A percentile compares a stretch with the other conserved stretches of the same genome.
Conservation (phyloP, 2,329 filamentous ascomycete genomes). For the Hypomyces rosellus region DNA sequence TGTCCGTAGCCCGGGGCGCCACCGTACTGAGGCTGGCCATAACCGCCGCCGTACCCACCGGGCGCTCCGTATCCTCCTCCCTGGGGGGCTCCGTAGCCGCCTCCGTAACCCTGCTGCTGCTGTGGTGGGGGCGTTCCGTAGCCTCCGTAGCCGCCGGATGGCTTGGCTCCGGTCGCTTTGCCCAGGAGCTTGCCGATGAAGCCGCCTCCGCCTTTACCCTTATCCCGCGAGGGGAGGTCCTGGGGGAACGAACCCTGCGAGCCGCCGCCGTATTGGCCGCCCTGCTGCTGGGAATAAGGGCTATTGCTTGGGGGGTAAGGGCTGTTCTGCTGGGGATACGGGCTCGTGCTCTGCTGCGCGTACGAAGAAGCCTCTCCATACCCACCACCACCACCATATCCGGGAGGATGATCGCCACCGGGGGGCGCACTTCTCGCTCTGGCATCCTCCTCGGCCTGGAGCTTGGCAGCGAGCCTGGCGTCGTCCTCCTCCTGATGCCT, state of each 20-base stretch:
- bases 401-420: constrained; percentile 25
- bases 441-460: constrained; percentile 80
- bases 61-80: constrained; percentile 19
- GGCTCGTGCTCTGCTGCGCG: constrained; percentile 15
- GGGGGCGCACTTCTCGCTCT: constrained; percentile 32
- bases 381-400: constrained; percentile 16
- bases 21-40: constrained; percentile 26
- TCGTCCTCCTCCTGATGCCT: constrained; percentile 49
- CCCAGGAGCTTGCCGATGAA: constrained; percentile 48
- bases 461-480: constrained; percentile 64
- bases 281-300: constrained; percentile 12
- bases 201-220: constrained; percentile 35
- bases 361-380: constrained; percentile 26
- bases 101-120: constrained; percentile 24
- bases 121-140: constrained; percentile 11
- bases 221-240: constrained; percentile 38
- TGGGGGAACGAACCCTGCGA: constrained; percentile 26
- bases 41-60: constrained; percentile 24
- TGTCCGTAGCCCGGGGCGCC: constrained; percentile 30
- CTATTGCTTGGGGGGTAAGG: constrained; percentile 18
- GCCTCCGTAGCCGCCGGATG: constrained; percentile 19
- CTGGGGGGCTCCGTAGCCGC: constrained; percentile 13
- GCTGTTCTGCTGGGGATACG: constrained; percentile 11
- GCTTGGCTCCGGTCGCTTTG: constrained; percentile 35
- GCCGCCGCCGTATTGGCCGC: constrained; percentile 16